Base-by-base conservation (phyloP, 345 rosid genomes). In the Mangifera indica region DNA sequence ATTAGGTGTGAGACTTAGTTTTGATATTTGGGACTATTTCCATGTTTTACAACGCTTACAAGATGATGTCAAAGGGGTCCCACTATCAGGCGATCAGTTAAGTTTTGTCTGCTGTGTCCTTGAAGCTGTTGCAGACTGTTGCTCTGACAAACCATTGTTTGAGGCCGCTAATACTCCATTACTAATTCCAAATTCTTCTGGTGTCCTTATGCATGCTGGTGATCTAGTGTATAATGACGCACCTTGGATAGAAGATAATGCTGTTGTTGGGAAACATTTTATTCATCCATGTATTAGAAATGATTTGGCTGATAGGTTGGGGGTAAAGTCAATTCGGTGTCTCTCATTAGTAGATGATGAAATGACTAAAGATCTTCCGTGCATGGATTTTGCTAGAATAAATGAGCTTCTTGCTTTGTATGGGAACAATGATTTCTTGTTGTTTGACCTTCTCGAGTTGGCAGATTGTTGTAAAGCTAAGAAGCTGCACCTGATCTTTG, bases 381-480 rank as follows among this genome's bases (percentile, higher is more conserved):
- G 97, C 87, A 89, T 93, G 97, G 98, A 88, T 75, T 86, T 79
- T 73, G 80, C 84, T 45, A 91, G 84, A 85, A 77, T 93, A 79
- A 86, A 75, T 26, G 98, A 91, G 78, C 97, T 91, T 83, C 79
- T 93, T 74, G 83, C 87, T 71, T 51, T 78, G 61, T 88, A 87
- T 80, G 97, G 93, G 68, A 84, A 84, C 87, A 85, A 78, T 78
- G 92, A 91, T 52, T 87, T 91, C 79, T 74, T 93, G 88, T 77
- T 91, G 81, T 93, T 91, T 67, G 98, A 93, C 81, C 88, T 93
- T 75, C 93, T 93, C 77, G 98, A 93, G 87, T 80, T 93, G 85
- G 97, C 97, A 73, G 98, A 93, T 83, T 88, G 97, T 80, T 91
- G 96, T 83, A 86, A 82, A 80, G 94, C 93, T 69, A 89, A 81